Percentiles rank a stretch among this genome's conserved stretches.
Conservation (phyloP, 2,329 filamentous ascomycete species). For the Aspergillus terreus region DNA sequence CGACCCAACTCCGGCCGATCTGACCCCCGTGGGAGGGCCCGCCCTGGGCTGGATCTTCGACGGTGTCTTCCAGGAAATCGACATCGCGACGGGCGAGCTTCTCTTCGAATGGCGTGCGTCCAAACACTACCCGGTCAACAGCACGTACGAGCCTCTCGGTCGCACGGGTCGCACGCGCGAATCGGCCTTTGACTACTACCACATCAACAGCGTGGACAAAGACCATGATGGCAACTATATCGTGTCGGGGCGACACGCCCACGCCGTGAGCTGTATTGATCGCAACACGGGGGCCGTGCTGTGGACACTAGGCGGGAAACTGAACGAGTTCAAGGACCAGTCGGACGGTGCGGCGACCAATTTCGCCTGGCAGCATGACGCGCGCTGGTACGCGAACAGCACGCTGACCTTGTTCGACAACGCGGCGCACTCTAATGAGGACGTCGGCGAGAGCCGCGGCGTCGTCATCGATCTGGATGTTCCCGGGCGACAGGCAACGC, state of each 20-base stretch:
- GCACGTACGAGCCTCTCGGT: constrained; percentile 13
- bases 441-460: constrained; percentile 39
- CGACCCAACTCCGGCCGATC: constrained; percentile 25
- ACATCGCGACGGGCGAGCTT: constrained; percentile 32
- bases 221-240: constrained; percentile 50
- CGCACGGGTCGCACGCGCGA: constrained; percentile 8
- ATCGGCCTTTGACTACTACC: constrained; percentile 53
- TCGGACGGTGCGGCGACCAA: constrained; percentile 38
- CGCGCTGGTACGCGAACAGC: constrained; percentile 30
- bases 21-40: constrained; percentile 23
- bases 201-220: constrained; percentile 56
- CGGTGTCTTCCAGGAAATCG: constrained; percentile 29
- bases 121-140: constrained; percentile 26
- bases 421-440: constrained; percentile 18
- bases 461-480: constrained; percentile 40
- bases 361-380: constrained; percentile 50
- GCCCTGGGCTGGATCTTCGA: constrained; percentile 31
- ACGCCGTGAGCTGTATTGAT: constrained; percentile 48
- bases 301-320: constrained; percentile 53
- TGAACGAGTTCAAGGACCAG: constrained; percentile 44
- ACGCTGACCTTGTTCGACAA: constrained; percentile 41
- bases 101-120: constrained; percentile 37
- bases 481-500: constrained; percentile 36
- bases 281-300: constrained; percentile 46
- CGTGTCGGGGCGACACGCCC: constrained; percentile 50